Percentiles rank a stretch among this genome's conserved stretches.
Conservation (phyloP, 345 rosid genomes). For the Aegle marmelos region DNA sequence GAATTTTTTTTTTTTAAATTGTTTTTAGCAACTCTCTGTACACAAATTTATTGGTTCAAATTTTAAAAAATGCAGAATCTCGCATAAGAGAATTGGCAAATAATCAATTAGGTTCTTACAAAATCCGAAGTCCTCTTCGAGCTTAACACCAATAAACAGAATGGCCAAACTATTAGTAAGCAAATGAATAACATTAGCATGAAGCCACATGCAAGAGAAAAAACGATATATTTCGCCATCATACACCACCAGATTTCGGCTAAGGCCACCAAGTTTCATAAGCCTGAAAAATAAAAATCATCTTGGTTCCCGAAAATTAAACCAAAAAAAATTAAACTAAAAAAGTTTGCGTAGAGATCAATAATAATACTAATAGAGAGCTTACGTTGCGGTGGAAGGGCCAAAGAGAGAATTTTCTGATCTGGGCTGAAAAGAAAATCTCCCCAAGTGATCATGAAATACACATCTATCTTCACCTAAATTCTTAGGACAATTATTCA, state of each 20-base stretch:
- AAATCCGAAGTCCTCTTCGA: slow-evolving; percentile 91
- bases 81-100: neutral
- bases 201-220: slow-evolving; percentile 87
- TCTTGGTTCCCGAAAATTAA: neutral
- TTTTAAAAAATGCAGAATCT: neutral
- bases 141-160: slow-evolving; percentile 59
- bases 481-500: slow-evolving; percentile 61
- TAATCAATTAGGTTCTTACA: slow-evolving; percentile 34
- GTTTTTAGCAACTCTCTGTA: too few relatives aligned
- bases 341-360: too few relatives aligned
- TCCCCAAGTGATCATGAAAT: slow-evolving; percentile 39
- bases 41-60: too few relatives aligned
- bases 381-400: slow-evolving; percentile 67
- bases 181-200: slow-evolving; percentile 77
- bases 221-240: slow-evolving; percentile 72
- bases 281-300: slow-evolving; percentile 42
- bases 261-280: slow-evolving; percentile 67
- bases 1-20: too few relatives aligned
- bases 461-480: slow-evolving; percentile 34
- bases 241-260: slow-evolving; percentile 48
- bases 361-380: neutral
- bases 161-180: slow-evolving; percentile 71
- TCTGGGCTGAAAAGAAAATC: slow-evolving; percentile 57
- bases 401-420: slow-evolving; percentile 54
- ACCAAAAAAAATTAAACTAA: neutral